Base-by-base conservation (phyloP, 371 early-diverging fungal species). In the Haplosporangium sp. region DNA sequence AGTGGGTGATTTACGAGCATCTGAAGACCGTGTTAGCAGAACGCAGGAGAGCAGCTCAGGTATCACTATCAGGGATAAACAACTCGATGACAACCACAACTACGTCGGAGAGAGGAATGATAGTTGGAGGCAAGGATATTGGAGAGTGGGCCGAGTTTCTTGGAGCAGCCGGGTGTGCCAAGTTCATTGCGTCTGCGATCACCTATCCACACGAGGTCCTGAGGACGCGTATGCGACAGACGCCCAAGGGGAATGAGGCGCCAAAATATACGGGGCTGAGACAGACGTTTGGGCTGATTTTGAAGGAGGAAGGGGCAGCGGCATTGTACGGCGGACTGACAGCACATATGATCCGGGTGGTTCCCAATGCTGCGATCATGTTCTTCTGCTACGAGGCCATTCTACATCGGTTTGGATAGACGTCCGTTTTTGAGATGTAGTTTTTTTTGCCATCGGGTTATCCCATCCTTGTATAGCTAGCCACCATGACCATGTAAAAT, bases 341-440 rank as follows among this genome's bases (percentile, higher is more conserved):
- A 11, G 95, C 98, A 9, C 98, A 98, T 81, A 83, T 98, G 69
- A 80, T 97, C 86, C 89, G 99, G 43, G 95, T 95, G 0, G 98
- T 98, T 4, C 99, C 99, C 16, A 98, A 98, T 79, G 96, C 98
- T 5, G 95, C 96, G 13, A 96, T 98, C 72, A 89, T 98, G 93
- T 98, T 98, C 82, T 89, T 95, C 69, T 91, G 93, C 52, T 98
- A 96, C 71, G 98, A 98, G 73, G 82, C 92, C 23, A 91, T 96
- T 50, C 81, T 96, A 38, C 84, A 94, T 58, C 62, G 57, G 50
- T 72, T 68, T 52, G 55, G 74, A 74, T 76, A 55, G 69, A n/a
- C n/a, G n/a, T n/a, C n/a, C n/a, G n/a, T n/a, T n/a, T n/a, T n/a
- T n/a, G n/a, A n/a, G n/a, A n/a, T n/a, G n/a, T n/a, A n/a, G n/a